Evolutionary conservation across 306 rosid genomes (phyloP).

Genomic region (Gastrolobium villosum): DNA sequence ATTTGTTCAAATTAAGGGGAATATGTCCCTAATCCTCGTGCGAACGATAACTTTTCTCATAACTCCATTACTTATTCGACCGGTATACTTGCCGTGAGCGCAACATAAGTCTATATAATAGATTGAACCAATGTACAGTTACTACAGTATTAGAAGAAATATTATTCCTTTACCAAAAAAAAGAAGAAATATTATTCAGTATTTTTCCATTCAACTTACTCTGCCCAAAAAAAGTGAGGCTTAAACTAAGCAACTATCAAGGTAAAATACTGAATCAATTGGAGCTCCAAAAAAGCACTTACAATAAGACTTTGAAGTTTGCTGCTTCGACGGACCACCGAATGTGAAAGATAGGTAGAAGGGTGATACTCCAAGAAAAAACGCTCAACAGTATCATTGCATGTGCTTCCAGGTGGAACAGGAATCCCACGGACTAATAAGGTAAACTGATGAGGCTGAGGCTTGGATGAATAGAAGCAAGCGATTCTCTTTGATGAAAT

Average conservation of each 20-base stretch:
- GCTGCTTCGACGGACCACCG: conserved; percentile 62
- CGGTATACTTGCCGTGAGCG: no score
- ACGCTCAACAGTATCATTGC: conserved; percentile 67
- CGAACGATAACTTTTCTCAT: no score
- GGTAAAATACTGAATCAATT: conserved; percentile 6
- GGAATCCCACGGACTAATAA: conserved; percentile 79
- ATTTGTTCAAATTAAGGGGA: no score
- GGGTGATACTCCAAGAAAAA: conserved; percentile 82
- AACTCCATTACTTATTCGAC: no score
- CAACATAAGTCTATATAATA: no score
- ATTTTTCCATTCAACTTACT: neutral
- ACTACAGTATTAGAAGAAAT: no score
- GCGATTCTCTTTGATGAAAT: conserved; percentile 74
- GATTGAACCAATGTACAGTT: no score
- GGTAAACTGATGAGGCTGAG: conserved; percentile 72
- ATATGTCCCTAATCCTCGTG: no score
- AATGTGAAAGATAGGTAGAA: conserved; percentile 80
- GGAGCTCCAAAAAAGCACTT: conserved; percentile 52
- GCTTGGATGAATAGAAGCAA: conserved; percentile 67
- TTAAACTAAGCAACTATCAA: conserved; percentile 17
- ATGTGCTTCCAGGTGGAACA: conserved; percentile 69
- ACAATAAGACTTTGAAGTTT: conserved; percentile 77
- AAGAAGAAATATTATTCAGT: no score
- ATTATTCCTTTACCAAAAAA: no score
- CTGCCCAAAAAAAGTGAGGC: neutral